Conservation (phyloP, 148 eudicot genomes). For the Pharnaceum exiguum region DNA sequence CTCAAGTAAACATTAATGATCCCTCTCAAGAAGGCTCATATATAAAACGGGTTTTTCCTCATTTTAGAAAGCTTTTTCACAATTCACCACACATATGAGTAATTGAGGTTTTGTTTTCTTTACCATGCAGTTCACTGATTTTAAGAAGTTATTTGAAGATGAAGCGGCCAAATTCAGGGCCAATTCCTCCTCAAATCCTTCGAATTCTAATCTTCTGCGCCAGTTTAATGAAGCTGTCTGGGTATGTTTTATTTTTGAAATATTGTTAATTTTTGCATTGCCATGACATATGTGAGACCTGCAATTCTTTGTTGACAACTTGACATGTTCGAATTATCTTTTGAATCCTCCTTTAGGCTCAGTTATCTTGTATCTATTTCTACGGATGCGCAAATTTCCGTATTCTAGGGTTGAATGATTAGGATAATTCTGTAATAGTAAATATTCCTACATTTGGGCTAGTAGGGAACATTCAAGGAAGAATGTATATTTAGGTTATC, state of each 20-base stretch:
- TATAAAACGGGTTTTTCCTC: too few relatives aligned
- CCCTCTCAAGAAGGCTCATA: too few relatives aligned
- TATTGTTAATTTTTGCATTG: too few relatives aligned
- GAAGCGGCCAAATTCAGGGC: slow-evolving; percentile 50
- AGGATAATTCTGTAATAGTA: neutral
- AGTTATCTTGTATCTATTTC: neutral
- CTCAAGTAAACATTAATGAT: too few relatives aligned
- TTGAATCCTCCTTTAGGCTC: neutral
- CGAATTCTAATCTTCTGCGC: slow-evolving; percentile 46
- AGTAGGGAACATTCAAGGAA: neutral
- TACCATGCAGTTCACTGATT: slow-evolving; percentile 53
- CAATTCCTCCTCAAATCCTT: slow-evolving; percentile 33
- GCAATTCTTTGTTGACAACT: too few relatives aligned
- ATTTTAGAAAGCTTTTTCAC: neutral
- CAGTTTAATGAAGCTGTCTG: slow-evolving; percentile 83
- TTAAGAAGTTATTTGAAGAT: slow-evolving; percentile 45
- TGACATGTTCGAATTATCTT: too few relatives aligned
- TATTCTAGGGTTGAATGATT: neutral
- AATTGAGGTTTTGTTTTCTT: neutral
- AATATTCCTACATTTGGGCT: neutral
- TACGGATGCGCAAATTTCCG: neutral
- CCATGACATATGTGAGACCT: too few relatives aligned
- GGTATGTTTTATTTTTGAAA: slow-evolving; percentile 41
- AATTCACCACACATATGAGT: neutral
- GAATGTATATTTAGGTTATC: neutral